Conservation (phyloP, 2,329 filamentous ascomycete species). For the Calonectria pseudoreteaudii region DNA sequence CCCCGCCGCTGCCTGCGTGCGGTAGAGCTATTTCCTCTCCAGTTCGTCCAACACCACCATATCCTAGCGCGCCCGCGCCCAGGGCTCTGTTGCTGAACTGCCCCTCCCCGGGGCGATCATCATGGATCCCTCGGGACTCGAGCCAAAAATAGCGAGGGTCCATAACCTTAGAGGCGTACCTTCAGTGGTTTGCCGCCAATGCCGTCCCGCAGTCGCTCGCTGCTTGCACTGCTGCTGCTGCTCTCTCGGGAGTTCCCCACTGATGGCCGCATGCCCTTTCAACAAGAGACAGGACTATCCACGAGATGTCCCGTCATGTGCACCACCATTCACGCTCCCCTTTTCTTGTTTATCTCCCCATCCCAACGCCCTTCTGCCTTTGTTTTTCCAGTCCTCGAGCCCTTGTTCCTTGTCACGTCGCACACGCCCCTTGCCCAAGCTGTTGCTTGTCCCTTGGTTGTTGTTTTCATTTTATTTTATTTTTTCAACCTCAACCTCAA, state of each 20-base stretch:
- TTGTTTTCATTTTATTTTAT: no score
- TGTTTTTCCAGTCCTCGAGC: neutral
- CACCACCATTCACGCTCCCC: constrained; percentile 4
- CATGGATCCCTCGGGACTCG: constrained; percentile 8
- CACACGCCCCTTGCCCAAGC: neutral
- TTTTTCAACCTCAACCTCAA: neutral
- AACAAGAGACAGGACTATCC: constrained; percentile 5
- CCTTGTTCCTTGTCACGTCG: constrained; percentile 2
- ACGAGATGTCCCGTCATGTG: constrained; percentile 7
- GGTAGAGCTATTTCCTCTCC: neutral
- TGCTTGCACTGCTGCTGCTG: neutral
- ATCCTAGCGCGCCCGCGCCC: neutral
- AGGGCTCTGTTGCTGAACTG: neutral
- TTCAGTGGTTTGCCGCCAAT: constrained; percentile 2
- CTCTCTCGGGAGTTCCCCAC: neutral
- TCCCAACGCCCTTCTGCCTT: neutral
- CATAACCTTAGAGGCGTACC: constrained; percentile 3
- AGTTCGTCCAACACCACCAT: neutral
- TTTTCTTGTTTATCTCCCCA: constrained; percentile 1
- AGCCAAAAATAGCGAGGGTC: constrained; percentile 10
- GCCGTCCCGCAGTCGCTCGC: neutral
- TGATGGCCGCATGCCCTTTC: constrained; percentile 4
- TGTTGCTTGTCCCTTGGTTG: neutral
- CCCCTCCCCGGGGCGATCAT: neutral
- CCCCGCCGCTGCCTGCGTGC: neutral